Conservation (phyloP, 1,284 basidiomycete species). For the Schizopora paradoxa region DNA sequence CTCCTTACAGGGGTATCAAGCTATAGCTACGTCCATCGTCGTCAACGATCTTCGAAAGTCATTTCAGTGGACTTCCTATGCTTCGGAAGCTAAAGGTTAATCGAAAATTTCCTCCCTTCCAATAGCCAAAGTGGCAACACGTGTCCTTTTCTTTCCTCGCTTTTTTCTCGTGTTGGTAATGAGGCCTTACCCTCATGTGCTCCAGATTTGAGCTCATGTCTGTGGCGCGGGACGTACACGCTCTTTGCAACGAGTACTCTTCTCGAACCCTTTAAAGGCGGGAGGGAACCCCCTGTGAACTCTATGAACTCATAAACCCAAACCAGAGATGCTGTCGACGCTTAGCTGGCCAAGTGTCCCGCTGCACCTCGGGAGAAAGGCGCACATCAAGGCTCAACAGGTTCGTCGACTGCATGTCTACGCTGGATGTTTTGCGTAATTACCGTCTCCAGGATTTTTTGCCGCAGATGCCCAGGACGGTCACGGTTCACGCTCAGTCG, state of each 20-base stretch:
- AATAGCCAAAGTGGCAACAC: slow-evolving; percentile 2
- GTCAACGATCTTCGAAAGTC: too few relatives aligned
- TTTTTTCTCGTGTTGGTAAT: slow-evolving; percentile 3
- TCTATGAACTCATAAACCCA: slow-evolving; percentile 6
- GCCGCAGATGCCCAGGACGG: slow-evolving; percentile 4
- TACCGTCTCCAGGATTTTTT: slow-evolving; percentile 2
- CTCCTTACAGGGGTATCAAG: too few relatives aligned
- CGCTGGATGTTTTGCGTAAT: too few relatives aligned
- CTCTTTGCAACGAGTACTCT: slow-evolving; percentile 5
- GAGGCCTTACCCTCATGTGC: slow-evolving; percentile 15
- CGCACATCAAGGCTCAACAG: slow-evolving; percentile 11
- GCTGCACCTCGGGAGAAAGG: slow-evolving; percentile 12
- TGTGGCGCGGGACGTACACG: slow-evolving; percentile 14
- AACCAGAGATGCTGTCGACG: slow-evolving; percentile 14
- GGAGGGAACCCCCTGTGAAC: not conserved
- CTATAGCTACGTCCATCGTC: too few relatives aligned
- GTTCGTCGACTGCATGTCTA: slow-evolving; percentile 4
- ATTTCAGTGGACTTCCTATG: too few relatives aligned
- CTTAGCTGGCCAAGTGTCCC: slow-evolving; percentile 13
- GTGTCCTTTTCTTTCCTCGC: slow-evolving; percentile 12
- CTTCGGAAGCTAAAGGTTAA: too few relatives aligned
- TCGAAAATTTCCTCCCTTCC: slow-evolving; percentile 11
- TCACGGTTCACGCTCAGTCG: slow-evolving; percentile 4
- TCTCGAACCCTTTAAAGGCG: slow-evolving; percentile 11
- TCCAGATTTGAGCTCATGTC: slow-evolving; percentile 11